A percentile compares a stretch with the other conserved stretches of the same genome.
Conservation (phyloP, 2,329 filamentous ascomycete genomes). For the Ophiostoma australiae region DNA sequence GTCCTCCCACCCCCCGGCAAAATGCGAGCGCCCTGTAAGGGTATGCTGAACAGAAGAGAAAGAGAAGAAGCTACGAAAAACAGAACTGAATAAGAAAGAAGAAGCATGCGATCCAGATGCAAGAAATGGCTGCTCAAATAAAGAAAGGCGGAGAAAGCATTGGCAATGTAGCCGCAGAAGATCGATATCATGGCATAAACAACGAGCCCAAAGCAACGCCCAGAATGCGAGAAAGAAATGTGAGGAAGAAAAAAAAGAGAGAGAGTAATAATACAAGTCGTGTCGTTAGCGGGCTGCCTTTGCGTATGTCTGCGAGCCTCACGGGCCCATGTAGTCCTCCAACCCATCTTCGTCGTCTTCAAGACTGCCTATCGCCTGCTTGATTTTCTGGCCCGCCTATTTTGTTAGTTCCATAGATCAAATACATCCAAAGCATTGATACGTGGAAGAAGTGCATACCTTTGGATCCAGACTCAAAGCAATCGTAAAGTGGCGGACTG, state of each 20-base stretch:
- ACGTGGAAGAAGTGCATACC: conserved; percentile 46
- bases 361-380: conserved; percentile 90
- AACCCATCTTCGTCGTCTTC: conserved; percentile 74
- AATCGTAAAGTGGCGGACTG: conserved; percentile 92
- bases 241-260: neutral
- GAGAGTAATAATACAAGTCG: neutral
- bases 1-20: neutral
- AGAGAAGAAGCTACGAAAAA: neutral
- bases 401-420: conserved; percentile 27
- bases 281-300: conserved; percentile 6
- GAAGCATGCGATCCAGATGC: conserved; percentile 11
- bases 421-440: neutral
- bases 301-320: conserved; percentile 30
- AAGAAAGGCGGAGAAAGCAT: neutral
- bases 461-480: conserved; percentile 95
- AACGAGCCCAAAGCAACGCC: neutral
- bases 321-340: conserved; percentile 60
- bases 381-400: conserved; percentile 87
- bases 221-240: neutral
- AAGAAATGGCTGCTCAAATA: conserved; percentile 3
- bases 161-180: conserved; percentile 1
- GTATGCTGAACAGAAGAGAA: neutral
- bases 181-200: neutral
- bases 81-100: conserved; percentile 1
- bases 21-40: neutral